Base-by-base conservation (phyloP, 345 rosid genomes). In the Balakata baccata region DNA sequence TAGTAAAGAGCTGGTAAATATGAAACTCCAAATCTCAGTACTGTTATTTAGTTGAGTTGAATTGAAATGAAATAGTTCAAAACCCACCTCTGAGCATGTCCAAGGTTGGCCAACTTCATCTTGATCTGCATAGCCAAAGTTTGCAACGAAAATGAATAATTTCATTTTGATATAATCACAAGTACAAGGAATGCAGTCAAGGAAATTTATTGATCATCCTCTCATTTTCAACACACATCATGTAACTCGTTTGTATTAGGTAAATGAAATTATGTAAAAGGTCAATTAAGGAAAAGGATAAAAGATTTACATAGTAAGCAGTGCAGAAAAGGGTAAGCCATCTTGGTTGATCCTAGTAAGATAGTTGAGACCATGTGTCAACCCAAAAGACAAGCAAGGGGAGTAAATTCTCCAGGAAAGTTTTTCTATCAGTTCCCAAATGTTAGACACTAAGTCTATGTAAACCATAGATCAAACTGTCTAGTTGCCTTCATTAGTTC, bases 51-150 rank as follows among this genome's bases (percentile, higher is more conserved):
- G 49, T 18, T 18, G n/a, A 17, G 25, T n/a, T 39, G 38, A 50
- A 38, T 49, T 67, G 41, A 72, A 75, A 71, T 47, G 52, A 47
- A 45, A 80, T 47, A 25, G 56, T 49, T 39, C 5, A 62, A 73
- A 59, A 77, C 88, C 65, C 57, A 92, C 98, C 89, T 94, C 76
- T 94, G 97, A 47, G 95, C 86, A 73, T 88, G 97, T 73, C 97
- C 97, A 23, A 88, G 85, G 71, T 81, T 88, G 14, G 80, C 73
- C 74, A 92, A 73, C 86, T 94, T 94, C 98, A 88, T 77, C 82
- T 82, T 94, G 69, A 94, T 76, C 98, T 94, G 98, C 85, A 75
- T 12, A 39, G 64, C 56, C 66, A 80, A 77, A 46, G 65, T 64
- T 71, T 50, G 7, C 59, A 17, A 38, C 68, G 71, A 82, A 80